Base-by-base conservation (phyloP, 495 filamentous ascomycete species). In the Aspergillus egyptiacus region DNA sequence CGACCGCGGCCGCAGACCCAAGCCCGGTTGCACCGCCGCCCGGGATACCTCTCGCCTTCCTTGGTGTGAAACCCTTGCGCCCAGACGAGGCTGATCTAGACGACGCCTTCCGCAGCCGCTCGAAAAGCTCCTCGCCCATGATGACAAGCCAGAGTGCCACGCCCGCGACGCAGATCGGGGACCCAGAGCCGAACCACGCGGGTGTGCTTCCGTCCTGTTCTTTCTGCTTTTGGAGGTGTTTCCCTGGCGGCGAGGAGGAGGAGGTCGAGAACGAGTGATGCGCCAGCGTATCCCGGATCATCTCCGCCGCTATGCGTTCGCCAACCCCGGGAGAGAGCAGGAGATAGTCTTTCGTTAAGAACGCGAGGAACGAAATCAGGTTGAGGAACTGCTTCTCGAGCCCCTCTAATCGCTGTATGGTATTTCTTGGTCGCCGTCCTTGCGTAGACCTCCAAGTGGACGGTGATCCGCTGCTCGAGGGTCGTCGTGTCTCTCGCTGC, bases 41-140 rank as follows among this genome's bases (percentile, higher is more conserved):
- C n/a, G n/a, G n/a, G n/a, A n/a, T n/a, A n/a, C n/a, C n/a, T n/a
- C n/a, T n/a, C n/a, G n/a, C 28, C 5, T 8, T 31, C 28, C 28
- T 31, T 11, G 28, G n/a, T 8, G 9, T 13, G 3, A 3, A 27
- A 5, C 8, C 24, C n/a, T n/a, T 27, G 24, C 24, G 24, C 24
- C 24, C n/a, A n/a, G n/a, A n/a, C n/a, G n/a, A n/a, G n/a, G 24
- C 24, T 4, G 24, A 8, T 8, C 4, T 27, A 27, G 24, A n/a
- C 11, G 25, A 43, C 15, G 6, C 25, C 25, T 30, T 20, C 11
- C 15, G 8, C 5, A 34, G 32, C 4, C 28, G 34, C 37, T 22
- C 31, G 20, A 36, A 64, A 44, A 50, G 55, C 54, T 13, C 70
- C 68, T 30, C 65, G 10, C 58, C 58, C 47, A 57, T 58, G 23